Conservation (phyloP, 2,329 filamentous ascomycete genomes). For the Alternaria sp. region DNA sequence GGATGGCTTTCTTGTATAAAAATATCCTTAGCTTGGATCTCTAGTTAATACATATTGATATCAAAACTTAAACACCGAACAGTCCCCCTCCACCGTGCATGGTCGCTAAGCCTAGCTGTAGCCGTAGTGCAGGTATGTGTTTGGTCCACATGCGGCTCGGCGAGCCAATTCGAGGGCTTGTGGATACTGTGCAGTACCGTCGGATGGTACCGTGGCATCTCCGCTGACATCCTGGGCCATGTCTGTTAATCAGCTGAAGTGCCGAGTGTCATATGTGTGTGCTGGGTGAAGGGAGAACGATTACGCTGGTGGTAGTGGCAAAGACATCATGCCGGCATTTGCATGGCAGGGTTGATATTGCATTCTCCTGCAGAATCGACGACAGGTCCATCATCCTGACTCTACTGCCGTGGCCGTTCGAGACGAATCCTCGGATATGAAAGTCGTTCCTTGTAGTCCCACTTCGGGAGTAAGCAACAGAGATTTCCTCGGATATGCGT, state of each 20-base stretch:
- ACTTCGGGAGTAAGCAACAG: background rate
- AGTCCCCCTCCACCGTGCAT: background rate
- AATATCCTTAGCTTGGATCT: background rate
- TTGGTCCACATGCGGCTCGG: slow-evolving; percentile 1
- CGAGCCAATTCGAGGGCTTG: background rate
- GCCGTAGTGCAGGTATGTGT: background rate
- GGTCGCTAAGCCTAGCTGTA: background rate
- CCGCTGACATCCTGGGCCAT: background rate
- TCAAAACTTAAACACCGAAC: background rate
- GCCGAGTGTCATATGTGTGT: background rate
- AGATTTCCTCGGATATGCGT: background rate
- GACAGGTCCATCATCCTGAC: background rate
- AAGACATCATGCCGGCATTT: background rate
- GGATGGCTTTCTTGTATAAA: slow-evolving; percentile 5
- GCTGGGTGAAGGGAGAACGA: background rate
- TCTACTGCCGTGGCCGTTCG: background rate
- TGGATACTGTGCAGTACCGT: background rate
- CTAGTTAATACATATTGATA: slow-evolving; percentile 6
- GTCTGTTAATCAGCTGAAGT: background rate
- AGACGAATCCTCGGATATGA: background rate
- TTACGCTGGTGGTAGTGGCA: background rate
- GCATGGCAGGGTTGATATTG: background rate
- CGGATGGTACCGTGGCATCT: slow-evolving; percentile 1
- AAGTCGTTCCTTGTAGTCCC: background rate
- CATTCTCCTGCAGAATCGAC: background rate